Percentiles rank a stretch among this genome's conserved stretches.
Conservation (phyloP, 495 filamentous ascomycete genomes). For the Cercophora newfieldiana region DNA sequence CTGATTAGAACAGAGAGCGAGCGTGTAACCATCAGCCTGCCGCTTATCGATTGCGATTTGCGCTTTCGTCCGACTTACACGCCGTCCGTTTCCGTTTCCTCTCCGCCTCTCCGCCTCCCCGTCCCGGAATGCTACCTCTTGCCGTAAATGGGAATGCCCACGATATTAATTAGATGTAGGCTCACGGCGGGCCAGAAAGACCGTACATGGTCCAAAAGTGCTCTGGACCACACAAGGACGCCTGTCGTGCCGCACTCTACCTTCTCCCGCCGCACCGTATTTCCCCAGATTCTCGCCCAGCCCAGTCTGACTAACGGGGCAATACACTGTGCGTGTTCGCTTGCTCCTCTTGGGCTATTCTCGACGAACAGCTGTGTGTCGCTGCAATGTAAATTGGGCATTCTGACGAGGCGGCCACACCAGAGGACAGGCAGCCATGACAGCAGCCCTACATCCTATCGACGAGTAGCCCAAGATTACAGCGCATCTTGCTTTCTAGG, state of each 20-base stretch:
- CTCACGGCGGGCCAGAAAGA: not conserved
- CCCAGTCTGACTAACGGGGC: conserved; percentile 14
- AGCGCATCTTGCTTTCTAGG: conserved; percentile 1
- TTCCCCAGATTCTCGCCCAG: conserved; percentile 8
- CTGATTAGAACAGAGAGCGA: not conserved
- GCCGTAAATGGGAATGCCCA: not conserved
- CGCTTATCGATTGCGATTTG: conserved; percentile 1
- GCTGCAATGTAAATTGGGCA: conserved; percentile 1
- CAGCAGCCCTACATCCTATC: not conserved
- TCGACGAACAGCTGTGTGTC: not conserved
- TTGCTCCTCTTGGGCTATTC: not conserved
- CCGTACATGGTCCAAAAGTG: not conserved
- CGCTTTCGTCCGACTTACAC: not conserved
- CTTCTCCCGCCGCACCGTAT: not conserved
- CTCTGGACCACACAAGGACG: conserved; percentile 14
- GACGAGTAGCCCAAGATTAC: not conserved
- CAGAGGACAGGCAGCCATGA: conserved; percentile 7
- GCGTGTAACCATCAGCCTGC: not conserved
- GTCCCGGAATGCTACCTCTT: conserved; percentile 5
- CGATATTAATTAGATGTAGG: not conserved
- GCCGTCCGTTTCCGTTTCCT: not conserved
- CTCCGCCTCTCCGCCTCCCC: not conserved
- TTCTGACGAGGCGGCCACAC: not conserved
- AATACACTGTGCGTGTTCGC: not conserved
- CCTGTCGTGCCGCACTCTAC: conserved; percentile 1